Evolutionary conservation across 352 stramenopile genomes (phyloP).

Genomic region (Aphanomyces cochlioides): DNA sequence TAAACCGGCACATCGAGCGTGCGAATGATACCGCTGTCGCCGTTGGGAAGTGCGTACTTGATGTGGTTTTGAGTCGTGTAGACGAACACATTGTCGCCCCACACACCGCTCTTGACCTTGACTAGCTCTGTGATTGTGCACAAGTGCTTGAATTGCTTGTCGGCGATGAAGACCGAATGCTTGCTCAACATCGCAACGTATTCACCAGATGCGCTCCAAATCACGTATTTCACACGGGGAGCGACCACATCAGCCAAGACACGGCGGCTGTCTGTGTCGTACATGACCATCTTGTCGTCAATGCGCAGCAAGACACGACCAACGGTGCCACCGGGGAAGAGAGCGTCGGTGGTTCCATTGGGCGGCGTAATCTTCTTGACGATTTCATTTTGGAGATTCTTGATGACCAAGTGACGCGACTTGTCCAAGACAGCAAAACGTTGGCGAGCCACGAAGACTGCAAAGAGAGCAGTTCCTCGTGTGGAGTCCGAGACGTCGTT

Average conservation of each 20-base stretch:
- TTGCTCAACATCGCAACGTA: conserved; percentile 98
- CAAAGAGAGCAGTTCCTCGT: conserved; percentile 91
- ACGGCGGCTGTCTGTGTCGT: conserved; percentile 96
- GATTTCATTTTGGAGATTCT: conserved; percentile 99
- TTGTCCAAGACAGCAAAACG: conserved; percentile 98
- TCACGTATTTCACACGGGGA: conserved; percentile 96
- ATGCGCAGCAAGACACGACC: conserved; percentile 96
- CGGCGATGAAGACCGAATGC: conserved; percentile 95
- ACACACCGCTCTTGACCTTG: conserved; percentile 92
- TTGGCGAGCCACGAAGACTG: conserved; percentile 97
- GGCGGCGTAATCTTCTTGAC: conserved; percentile 97
- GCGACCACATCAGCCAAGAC: conserved; percentile 95
- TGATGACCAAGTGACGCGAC: conserved; percentile 95
- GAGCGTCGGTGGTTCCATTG: conserved; percentile 90
- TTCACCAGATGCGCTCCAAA: conserved; percentile 96
- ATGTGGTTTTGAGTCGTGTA: conserved; percentile 98
- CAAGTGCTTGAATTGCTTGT: conserved; percentile 97
- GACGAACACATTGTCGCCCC: conserved; percentile 94
- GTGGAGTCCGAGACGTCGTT: conserved; percentile 90
- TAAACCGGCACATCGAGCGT: conserved; percentile 98
- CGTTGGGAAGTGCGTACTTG: conserved; percentile 90
- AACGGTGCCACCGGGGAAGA: conserved; percentile 96
- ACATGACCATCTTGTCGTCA: conserved; percentile 97
- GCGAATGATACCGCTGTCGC: conserved; percentile 97
- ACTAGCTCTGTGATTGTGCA: conserved; percentile 97